Base-by-base conservation (phyloP, 1,284 basidiomycete genomes). In the Neonothopanus nambi region DNA sequence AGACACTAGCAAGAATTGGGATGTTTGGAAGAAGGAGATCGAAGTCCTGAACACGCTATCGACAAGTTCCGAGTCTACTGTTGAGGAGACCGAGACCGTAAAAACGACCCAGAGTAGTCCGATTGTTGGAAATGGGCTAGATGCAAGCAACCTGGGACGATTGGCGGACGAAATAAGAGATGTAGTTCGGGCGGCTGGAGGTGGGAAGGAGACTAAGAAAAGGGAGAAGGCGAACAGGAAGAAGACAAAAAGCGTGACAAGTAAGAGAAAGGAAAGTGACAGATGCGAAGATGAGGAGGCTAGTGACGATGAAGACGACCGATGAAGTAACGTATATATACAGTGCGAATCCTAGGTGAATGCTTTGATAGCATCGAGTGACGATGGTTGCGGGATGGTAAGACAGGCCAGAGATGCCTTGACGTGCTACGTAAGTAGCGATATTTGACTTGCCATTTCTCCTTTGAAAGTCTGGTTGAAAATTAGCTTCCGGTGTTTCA, bases 21-120 rank as follows among this genome's bases (percentile, higher is more conserved):
- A 79, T 9, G 78, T 92, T 0, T 94, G 91, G 90, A 74, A 74
- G 18, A 76, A 76, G 54, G 92, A 95, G 67, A 86, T 94, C 24
- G 73, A 77, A 30, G 75, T 82, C 2, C 66, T 90, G 41, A 76
- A 85, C 49, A 61, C 60, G 17, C 58, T 89, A 5, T 76, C 78
- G n/a, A 18, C 15, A 21, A 20, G 17, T 20, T 33, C 18, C 26
- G 28, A 41, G 11, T 28, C 26, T 28, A 11, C 11, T 28, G 26
- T 5, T 28, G 26, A 28, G 11, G 26, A 5, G 26, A 28, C 5
- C 26, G 26, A 28, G 11, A 11, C 5, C 5, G 26, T 28, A 28
- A 38, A 17, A n/a, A 23, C 11, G 18, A 11, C 6, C 15, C 45
- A 17, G 28, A 47, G 13, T 18, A 15, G 7, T 39, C 42, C 1